Conservation (phyloP, 768 basidiomycete genomes). For the Hericium alpestre region DNA sequence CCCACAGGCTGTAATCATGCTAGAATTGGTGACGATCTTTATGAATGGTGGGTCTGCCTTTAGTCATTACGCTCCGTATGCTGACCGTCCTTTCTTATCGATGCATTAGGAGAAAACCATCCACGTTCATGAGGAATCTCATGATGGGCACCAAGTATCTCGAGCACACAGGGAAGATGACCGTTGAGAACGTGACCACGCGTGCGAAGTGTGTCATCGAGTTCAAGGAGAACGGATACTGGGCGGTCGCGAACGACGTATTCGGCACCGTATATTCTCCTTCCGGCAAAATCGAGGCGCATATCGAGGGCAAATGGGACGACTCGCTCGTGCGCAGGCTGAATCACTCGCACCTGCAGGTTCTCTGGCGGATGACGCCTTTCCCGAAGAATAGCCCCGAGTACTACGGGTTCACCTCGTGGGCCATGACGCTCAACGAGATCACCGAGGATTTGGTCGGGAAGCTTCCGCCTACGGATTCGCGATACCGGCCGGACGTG, state of each 20-base stretch:
- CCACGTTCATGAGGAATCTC: conserved; percentile 80
- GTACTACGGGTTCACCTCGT: conserved; percentile 77
- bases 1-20: conserved; percentile 65
- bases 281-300: conserved; percentile 43
- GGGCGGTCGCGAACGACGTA: conserved; percentile 69
- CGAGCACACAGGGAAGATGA: conserved; percentile 75
- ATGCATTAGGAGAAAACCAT: conserved; percentile 63
- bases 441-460: conserved; percentile 54
- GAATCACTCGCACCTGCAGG: conserved; percentile 56
- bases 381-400: conserved; percentile 63
- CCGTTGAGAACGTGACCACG: conserved; percentile 50
- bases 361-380: conserved; percentile 68
- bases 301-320: conserved; percentile 87
- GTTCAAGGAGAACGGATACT: conserved; percentile 80
- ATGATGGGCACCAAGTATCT: conserved; percentile 88
- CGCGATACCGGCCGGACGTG: conserved; percentile 72
- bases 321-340: conserved; percentile 64
- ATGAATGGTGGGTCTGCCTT: conserved; percentile 48
- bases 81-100: background rate
- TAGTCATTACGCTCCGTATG: background rate
- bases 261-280: conserved; percentile 46
- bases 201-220: conserved; percentile 59
- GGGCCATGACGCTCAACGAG: conserved; percentile 74
- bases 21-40: conserved; percentile 55
- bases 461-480: conserved; percentile 71